These are phyloP conservation scores for Ulvella scutata DNA, from an alignment of 139 green algal genomes.

Conservation along the genomic window DNA sequence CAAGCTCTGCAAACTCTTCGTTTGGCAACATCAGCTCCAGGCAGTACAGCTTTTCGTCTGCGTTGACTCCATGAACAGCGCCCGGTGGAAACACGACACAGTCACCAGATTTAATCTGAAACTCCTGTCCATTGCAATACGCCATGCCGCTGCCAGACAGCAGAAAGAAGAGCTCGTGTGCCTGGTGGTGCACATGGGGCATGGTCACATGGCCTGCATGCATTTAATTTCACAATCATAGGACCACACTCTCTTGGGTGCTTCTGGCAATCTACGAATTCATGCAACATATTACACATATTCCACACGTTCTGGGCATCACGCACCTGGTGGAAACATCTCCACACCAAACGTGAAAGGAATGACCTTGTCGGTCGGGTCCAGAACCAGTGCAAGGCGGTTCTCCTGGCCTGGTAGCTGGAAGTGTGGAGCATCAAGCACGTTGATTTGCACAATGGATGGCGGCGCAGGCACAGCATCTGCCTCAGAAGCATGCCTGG, in stretches of 20 bases:
- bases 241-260: no score
- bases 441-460: slow-evolving; percentile 18
- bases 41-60: slow-evolving; percentile 38
- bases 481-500: background rate
- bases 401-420: slow-evolving; percentile 66
- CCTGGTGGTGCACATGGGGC: slow-evolving; percentile 45
- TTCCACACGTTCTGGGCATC: no score
- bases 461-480: background rate
- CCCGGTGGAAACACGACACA: slow-evolving; percentile 55
- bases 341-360: slow-evolving; percentile 62
- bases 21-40: slow-evolving; percentile 72
- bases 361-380: slow-evolving; percentile 17
- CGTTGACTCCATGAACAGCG: slow-evolving; percentile 58
- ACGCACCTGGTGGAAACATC: slow-evolving; percentile 39
- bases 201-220: slow-evolving; percentile 57
- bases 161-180: slow-evolving; percentile 79
- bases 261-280: no score
- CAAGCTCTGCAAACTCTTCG: slow-evolving; percentile 66
- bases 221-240: no score
- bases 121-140: slow-evolving; percentile 34
- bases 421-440: slow-evolving; percentile 47
- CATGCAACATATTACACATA: no score
- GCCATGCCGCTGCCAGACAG: slow-evolving; percentile 37
- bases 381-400: slow-evolving; percentile 55
- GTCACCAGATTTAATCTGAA: slow-evolving; percentile 41